phyloP scores from a whole-genome alignment of 2,329 filamentous ascomycete genomes.

The Davidsoniella virescens region DNA sequence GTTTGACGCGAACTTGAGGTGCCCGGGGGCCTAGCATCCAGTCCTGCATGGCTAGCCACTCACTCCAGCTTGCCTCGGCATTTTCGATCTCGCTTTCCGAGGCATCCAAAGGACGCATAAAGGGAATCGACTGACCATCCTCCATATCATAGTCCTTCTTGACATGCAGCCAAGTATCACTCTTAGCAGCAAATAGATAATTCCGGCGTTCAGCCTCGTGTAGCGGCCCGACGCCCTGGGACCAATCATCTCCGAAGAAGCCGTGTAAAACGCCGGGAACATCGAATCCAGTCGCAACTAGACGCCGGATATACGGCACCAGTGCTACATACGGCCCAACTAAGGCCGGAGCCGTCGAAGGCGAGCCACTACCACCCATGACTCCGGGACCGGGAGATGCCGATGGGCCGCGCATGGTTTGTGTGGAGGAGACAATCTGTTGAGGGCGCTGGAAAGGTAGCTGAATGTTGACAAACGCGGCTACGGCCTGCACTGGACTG shows the following conservation, averaged over 20 bases:
- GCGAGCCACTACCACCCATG: slow-evolving; percentile 10
- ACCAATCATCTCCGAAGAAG: slow-evolving; percentile 94
- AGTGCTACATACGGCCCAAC: slow-evolving; percentile 41
- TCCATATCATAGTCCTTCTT: slow-evolving; percentile 84
- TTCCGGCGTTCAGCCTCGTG: slow-evolving; percentile 85
- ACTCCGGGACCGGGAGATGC: slow-evolving; percentile 21
- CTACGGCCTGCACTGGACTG: slow-evolving; percentile 67
- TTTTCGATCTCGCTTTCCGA: slow-evolving; percentile 64
- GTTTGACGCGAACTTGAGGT: slow-evolving; percentile 23
- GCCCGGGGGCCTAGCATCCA: slow-evolving; percentile 90
- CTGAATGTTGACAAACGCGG: slow-evolving; percentile 80
- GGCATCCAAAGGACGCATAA: slow-evolving; percentile 67
- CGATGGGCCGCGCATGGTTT: slow-evolving; percentile 17
- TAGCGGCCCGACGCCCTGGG: slow-evolving; percentile 58
- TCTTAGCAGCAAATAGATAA: slow-evolving; percentile 90
- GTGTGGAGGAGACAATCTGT: slow-evolving; percentile 17
- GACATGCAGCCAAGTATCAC: slow-evolving; percentile 73
- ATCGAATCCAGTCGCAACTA: slow-evolving; percentile 86
- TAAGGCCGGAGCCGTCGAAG: slow-evolving; percentile 14
- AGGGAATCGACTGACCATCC: slow-evolving; percentile 70
- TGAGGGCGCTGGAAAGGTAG: slow-evolving; percentile 61
- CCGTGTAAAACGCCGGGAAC: slow-evolving; percentile 73
- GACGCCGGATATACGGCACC: slow-evolving; percentile 74
- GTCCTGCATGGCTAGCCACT: slow-evolving; percentile 93
- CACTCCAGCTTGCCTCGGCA: slow-evolving; percentile 77